Evolutionary conservation across 78 protist genomes (phyloP), one percentile per base, ranked within the genome.

Genomic region (Dictyostelium capitatum): DNA sequence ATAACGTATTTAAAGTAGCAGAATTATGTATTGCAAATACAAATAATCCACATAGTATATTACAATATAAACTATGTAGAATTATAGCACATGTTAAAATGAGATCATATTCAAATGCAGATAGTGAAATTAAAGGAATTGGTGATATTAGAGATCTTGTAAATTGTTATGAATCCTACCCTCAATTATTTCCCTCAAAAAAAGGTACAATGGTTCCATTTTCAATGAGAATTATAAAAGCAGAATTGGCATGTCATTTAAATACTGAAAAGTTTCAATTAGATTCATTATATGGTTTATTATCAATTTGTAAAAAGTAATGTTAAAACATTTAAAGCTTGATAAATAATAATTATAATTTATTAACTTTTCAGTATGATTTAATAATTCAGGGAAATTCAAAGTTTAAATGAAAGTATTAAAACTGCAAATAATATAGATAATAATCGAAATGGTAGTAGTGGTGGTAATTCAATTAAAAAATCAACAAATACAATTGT

Each of bases 191-290:
- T 41, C 91, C 91, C 30, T 28, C 37, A 46, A 59, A 67, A 12
- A 84, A 74, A 62, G 91, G 91, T 23, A 53, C 81, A 74, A 84
- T 84, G 91, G 82, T 84, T 14, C 91, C 91, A 4, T 84, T 84
- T n/a, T 84, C 91, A 41, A 50, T 84, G 91, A 53, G 91, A 74
- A 57, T 84, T 48, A 72, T 84, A 12, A 84, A 84, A 41, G 91
- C 91, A 6, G 91, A 84, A 56, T 50, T 84, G 37, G 79, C 91
- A 56, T 84, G 59, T 48, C 91, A 74, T 32, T 20, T 84, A 25
- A 69, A 80, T 47, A 59, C 78, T 6, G 91, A 84, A 67, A 84
- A 84, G 25, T 84, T 56, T 59, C 91, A 84, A 57, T 57, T 84
- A 30, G 91, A 84, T 43, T 80, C 91, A 30, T 70, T 84, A 20